Conservation (phyloP, 805 yeast species). For the Lipomyces orientalis region DNA sequence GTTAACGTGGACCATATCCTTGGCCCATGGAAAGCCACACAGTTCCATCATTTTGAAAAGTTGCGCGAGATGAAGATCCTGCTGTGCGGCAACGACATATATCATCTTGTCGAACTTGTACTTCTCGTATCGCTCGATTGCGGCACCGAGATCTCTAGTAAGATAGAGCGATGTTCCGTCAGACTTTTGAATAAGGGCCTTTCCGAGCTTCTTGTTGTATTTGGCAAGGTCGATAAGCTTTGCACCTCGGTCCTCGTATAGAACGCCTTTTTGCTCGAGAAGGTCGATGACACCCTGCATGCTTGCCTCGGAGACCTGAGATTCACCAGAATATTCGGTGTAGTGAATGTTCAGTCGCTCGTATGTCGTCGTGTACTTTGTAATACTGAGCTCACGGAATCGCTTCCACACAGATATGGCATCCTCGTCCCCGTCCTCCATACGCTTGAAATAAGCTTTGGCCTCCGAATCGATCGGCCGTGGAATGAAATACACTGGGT, state of each 20-base stretch:
- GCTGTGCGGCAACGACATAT: constrained; percentile 95
- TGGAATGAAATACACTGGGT: constrained; percentile 24
- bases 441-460: constrained; percentile 79
- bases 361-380: constrained; percentile 82
- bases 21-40: constrained; percentile 89
- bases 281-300: constrained; percentile 69
- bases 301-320: constrained; percentile 78
- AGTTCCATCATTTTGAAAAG: constrained; percentile 91
- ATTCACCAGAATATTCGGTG: constrained; percentile 93
- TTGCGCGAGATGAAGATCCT: constrained; percentile 92
- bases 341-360: constrained; percentile 88
- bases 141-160: constrained; percentile 97
- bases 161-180: constrained; percentile 95
- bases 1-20: constrained; percentile 77
- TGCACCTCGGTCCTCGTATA: constrained; percentile 91
- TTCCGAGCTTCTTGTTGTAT: constrained; percentile 89
- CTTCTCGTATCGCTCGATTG: constrained; percentile 82
- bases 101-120: constrained; percentile 93
- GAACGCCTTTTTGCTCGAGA: constrained; percentile 70
- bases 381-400: constrained; percentile 90
- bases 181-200: constrained; percentile 87
- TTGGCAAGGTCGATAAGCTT: constrained; percentile 80
- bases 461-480: constrained; percentile 75
- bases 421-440: constrained; percentile 91
- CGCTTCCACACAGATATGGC: constrained; percentile 81